Evolutionary conservation across 2,329 filamentous ascomycete species (phyloP), one percentile per base, ranked within the genome.

Genomic region (Colletotrichum truncatum): DNA sequence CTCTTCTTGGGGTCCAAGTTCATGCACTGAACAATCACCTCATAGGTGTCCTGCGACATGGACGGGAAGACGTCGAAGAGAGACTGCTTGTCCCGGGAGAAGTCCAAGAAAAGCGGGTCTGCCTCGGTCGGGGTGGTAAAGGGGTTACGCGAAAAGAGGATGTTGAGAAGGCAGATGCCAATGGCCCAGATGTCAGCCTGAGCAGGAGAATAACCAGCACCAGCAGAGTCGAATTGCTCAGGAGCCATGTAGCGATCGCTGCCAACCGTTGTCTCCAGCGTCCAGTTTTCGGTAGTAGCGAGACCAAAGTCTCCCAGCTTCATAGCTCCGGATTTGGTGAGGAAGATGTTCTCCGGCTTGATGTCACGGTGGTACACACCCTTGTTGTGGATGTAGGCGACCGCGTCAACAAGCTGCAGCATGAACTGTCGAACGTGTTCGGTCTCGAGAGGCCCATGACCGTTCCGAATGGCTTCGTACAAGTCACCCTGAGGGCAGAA

Each of bases 201-300:
- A 46, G 93, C 93, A 48, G 96, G 94, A 60, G 93, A 95, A 81
- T 99, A 99, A 65, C 96, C 96, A 68, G 87, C 89, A 68, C 90
- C 91, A 70, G 90, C 89, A 56, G 94, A 94, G 77, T 98, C 95
- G 73, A 96, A 98, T 79, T 99, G 96, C 80, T 99, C 96, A 5
- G 96, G 96, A 60, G 96, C 94, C 96, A 99, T 99, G 82, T 99
- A 99, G 60, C 96, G 93, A 76, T 99, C 96, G 76, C 96, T 98
- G 70, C 96, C 96, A 48, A 99, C 96, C 67, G 93, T 96, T 68
- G 91, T 91, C 83, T 99, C 96, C 73, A 92, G 92, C 23, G 93
- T 97, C 94, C 93, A 97, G 71, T 89, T 85, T 67, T 97, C 93
- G 6, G 89, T 92, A 10, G 95, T 98, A 54, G 94, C 94, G 68